Conservation (phyloP, 495 filamentous ascomycete genomes). For the Neurospora sp. region DNA sequence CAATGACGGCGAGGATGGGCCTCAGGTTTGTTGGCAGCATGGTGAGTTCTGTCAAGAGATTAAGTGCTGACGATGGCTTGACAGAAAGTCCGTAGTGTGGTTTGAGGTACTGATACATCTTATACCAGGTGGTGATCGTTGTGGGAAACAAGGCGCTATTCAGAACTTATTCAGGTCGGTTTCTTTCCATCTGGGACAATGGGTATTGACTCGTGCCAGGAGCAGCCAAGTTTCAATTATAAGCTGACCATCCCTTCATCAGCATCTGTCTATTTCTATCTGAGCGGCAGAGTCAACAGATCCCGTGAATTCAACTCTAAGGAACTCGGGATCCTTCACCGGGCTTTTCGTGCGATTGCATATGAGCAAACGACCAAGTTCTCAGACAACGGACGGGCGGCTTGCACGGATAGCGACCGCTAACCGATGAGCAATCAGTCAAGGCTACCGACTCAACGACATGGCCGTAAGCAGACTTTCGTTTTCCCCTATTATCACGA, state of each 20-base stretch:
- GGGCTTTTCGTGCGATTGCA: not conserved
- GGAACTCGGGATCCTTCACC: not conserved
- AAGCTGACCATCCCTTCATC: not conserved
- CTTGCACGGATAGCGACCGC: not conserved
- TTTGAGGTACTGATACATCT: not conserved
- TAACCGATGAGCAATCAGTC: not conserved
- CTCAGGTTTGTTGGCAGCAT: not conserved
- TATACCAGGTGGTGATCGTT: not conserved
- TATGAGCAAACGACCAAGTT: not conserved
- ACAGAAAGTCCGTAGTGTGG: not conserved
- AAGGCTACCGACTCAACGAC: not conserved
- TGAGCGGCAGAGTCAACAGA: not conserved
- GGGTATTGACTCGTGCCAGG: not conserved
- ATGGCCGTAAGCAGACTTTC: not conserved
- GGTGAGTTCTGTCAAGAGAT: not conserved
- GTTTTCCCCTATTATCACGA: not conserved
- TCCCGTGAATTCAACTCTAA: not conserved
- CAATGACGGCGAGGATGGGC: not conserved
- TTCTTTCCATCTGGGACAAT: not conserved
- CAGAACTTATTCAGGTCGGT: not conserved
- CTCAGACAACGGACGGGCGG: not conserved
- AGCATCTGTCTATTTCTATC: not conserved
- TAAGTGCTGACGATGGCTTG: not conserved
- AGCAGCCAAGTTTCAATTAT: not conserved
- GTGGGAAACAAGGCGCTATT: not conserved